These are phyloP conservation scores for Sphagnum tenellum DNA, from an alignment of 225 moss, liverwort and hornwort species.

Conservation along the genomic window DNA sequence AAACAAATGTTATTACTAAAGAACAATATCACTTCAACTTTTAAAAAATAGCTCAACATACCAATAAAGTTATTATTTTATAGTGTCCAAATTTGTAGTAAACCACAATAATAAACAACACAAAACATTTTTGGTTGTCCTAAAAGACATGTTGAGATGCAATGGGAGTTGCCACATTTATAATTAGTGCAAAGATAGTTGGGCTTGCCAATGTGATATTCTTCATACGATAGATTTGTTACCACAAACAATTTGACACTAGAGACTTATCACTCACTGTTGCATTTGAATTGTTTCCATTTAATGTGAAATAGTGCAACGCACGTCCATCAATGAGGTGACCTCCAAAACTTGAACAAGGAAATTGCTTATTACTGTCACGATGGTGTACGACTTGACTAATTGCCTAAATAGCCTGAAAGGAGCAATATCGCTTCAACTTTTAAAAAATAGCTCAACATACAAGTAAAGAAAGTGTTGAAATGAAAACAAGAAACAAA, in stretches of 20 bases:
- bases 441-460: too few relatives aligned
- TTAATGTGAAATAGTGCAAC: conserved; percentile 75
- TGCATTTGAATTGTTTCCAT: conserved; percentile 40
- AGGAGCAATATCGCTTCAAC: too few relatives aligned
- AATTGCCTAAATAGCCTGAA: conserved; percentile 63
- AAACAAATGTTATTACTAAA: too few relatives aligned
- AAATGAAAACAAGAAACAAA: too few relatives aligned
- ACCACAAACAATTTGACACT: too few relatives aligned
- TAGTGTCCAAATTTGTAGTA: conserved; percentile 68
- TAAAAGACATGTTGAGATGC: conserved; percentile 38
- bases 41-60: too few relatives aligned
- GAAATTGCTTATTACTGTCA: conserved; percentile 72
- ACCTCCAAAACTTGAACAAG: conserved; percentile 88
- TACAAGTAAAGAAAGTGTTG: too few relatives aligned
- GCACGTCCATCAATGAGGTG: conserved; percentile 53
- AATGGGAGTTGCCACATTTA: conserved; percentile 48
- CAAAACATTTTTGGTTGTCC: conserved; percentile 69
- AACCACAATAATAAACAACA: conserved; percentile 75
- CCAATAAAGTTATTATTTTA: too few relatives aligned
- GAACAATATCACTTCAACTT: too few relatives aligned
- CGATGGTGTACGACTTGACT: conserved; percentile 77
- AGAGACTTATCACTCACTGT: conserved; percentile 3
- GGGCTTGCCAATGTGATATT: conserved; percentile 83
- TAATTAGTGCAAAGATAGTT: conserved; percentile 81
- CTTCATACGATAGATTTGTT: conserved; percentile 29